Conservation (phyloP, 2,329 filamentous ascomycete genomes). For the Rhinocladiella similis region DNA sequence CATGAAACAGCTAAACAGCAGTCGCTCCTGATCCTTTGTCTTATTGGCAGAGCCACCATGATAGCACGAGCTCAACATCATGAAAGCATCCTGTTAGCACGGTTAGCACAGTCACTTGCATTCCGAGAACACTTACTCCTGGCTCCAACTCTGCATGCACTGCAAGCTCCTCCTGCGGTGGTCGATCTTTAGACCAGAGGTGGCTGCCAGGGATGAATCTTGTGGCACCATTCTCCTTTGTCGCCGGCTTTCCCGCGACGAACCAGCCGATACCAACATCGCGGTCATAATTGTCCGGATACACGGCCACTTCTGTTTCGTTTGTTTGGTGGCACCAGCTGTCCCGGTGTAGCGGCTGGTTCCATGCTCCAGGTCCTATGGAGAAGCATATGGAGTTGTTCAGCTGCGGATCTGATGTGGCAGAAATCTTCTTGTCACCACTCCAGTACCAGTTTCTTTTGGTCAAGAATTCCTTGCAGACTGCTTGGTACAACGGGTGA, state of each 20-base stretch:
- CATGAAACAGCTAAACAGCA: slow-evolving; percentile 30
- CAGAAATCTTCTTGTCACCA: slow-evolving; percentile 31
- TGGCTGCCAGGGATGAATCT: slow-evolving; percentile 34
- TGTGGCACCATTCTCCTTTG: slow-evolving; percentile 34
- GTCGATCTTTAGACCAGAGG: slow-evolving; percentile 26
- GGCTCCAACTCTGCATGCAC: slow-evolving; percentile 35
- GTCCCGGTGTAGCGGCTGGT: slow-evolving; percentile 39
- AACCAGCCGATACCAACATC: slow-evolving; percentile 30
- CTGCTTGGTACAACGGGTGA: slow-evolving; percentile 32
- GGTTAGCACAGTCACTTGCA: neutral
- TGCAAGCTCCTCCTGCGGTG: slow-evolving; percentile 18
- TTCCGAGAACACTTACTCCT: slow-evolving; percentile 23
- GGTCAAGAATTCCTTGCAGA: slow-evolving; percentile 33
- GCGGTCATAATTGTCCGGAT: slow-evolving; percentile 19
- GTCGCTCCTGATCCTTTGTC: slow-evolving; percentile 28
- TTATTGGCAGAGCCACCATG: slow-evolving; percentile 37
- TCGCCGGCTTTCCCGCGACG: slow-evolving; percentile 29
- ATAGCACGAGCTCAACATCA: slow-evolving; percentile 38
- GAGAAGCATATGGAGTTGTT: slow-evolving; percentile 32
- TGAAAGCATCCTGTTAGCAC: slow-evolving; percentile 34
- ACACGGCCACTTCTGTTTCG: slow-evolving; percentile 15
- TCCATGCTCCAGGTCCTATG: slow-evolving; percentile 34
- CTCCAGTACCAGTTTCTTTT: slow-evolving; percentile 33
- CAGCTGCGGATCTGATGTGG: slow-evolving; percentile 32
- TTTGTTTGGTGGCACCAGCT: slow-evolving; percentile 39